Base-by-base conservation (phyloP, 2,329 filamentous ascomycete genomes). In the Phialophora chinensis region DNA sequence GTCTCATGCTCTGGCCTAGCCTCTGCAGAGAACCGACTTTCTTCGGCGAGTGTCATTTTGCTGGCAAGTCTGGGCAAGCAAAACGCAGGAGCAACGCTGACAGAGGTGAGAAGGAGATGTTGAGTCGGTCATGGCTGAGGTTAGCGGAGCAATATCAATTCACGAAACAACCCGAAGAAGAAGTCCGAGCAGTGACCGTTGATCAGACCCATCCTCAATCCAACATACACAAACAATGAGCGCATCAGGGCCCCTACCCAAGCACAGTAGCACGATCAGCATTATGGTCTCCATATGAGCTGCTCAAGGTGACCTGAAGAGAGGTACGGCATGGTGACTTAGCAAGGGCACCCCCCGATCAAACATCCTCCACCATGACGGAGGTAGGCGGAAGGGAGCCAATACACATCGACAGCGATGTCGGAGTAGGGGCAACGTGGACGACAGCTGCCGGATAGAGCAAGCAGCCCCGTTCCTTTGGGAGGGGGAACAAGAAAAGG, bases 241-340 rank as follows among this genome's bases (percentile, higher is more conserved):
- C 55, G n/a, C 57, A 50, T 23, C 29, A n/a, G 47, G 49, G 33
- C 31, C 20, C 4, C 3, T 42, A n/a, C 4, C 44, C 58, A 27
- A 27, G 29, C 31, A 35, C 27, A 52, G 49, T 29, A 49, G 25
- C 29, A 60, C 14, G 58, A 61, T 61, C 59, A 53, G 59, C 47
- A 29, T 8, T n/a, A n/a, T 8, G 38, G 38, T n/a, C 38, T 20
- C 38, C 38, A 44, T 42, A 17, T n/a, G 31, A 60, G 31, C 38
- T 60, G n/a, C 57, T 49, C 14, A 52, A 5, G 8, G 23, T 27
- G 53, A 31, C 25, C 17, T 31, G 20, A 47, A 53, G 11, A 44
- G 17, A 53, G 12, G 8, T n/a, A 31, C 27, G 5, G 11, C 6
- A 14, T n/a, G n/a, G 58, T 33, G 14, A 27, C 10, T 20, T 27